Base-by-base conservation (phyloP, 208 protist genomes). In the Perkinsela sp. region DNA sequence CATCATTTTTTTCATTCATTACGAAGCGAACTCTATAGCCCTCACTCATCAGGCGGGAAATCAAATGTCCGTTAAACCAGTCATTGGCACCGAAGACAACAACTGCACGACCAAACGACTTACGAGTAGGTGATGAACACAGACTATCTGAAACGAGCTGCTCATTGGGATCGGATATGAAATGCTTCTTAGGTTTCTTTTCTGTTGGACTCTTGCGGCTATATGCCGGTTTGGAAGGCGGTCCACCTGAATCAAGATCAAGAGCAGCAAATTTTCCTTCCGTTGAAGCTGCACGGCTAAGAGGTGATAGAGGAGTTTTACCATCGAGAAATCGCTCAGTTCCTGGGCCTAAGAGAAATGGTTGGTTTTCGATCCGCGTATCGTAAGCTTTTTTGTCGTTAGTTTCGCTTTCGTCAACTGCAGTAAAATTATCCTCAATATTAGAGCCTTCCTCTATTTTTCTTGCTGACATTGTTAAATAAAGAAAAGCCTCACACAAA, bases 311-410 rank as follows among this genome's bases (percentile, higher is more conserved):
- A 57, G 40, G 40, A 6, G 22, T 57, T 22, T 57, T 57, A 6
- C 40, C 40, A 22, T 57, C 40, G 22, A 57, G 40, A 57, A 57
- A 57, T 57, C 40, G 6, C 22, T 57, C 40, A n/a, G 40, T 57
- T 57, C 40, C 40, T 57, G 40, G 40, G 6, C 40, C 40, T n/a
- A 57, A 22, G 40, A 57, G 6, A n/a, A 57, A 57, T 57, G 40
- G 40, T 22, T 57, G 40, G 13, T 22, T 6, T n/a, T 6, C 40
- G 40, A 57, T 57, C 22, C 40, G 6, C 13, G 40, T 57, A n/a
- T 57, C 40, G 40, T 57, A 57, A 57, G 40, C 40, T 57, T 57
- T 57, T 57, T 57, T 57, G 13, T 57, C 40, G 13, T 57, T n/a
- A 57, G 6, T 57, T 57, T 57, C 40, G 22, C 40, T 57, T 6